A percentile compares a stretch with the other conserved stretches of the same genome.
These are phyloP conservation scores for Trichoderma pleuroti DNA, from an alignment of 2,329 filamentous ascomycete genomes.

Conservation along the genomic window DNA sequence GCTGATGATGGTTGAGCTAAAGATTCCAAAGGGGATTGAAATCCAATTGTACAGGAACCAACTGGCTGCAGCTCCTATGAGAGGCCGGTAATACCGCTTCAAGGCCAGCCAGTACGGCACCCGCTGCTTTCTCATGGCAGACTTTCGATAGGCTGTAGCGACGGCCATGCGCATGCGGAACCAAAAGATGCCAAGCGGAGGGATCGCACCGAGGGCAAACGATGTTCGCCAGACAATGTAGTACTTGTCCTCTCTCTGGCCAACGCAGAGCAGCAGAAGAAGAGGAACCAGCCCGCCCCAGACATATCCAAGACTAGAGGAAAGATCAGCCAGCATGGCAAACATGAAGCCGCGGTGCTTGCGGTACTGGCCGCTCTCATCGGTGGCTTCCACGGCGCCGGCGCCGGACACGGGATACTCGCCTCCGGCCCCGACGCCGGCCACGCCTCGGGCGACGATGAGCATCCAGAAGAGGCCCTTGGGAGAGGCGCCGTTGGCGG, in stretches of 20 bases:
- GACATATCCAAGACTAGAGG: constrained; percentile 49
- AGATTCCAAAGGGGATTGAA: constrained; percentile 53
- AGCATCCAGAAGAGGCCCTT: constrained; percentile 51
- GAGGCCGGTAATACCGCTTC: constrained; percentile 46
- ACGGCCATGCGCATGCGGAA: constrained; percentile 51
- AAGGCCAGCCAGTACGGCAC: constrained; percentile 46
- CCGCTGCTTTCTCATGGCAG: constrained; percentile 43
- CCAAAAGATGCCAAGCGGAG: constrained; percentile 49
- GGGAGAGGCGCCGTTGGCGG: constrained; percentile 37
- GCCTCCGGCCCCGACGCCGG: constrained; percentile 43
- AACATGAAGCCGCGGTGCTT: constrained; percentile 54
- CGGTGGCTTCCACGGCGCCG: constrained; percentile 51
- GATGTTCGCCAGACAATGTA: constrained; percentile 48
- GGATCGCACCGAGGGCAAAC: constrained; percentile 48
- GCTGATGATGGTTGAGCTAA: constrained; percentile 50
- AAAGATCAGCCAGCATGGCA: constrained; percentile 51
- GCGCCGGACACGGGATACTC: constrained; percentile 52
- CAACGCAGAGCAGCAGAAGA: constrained; percentile 48
- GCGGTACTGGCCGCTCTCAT: constrained; percentile 44
- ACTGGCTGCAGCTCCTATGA: constrained; percentile 45
- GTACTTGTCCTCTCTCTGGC: constrained; percentile 40
- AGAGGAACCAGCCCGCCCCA: constrained; percentile 48
- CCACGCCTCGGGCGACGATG: constrained; percentile 40
- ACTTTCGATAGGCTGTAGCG: constrained; percentile 47
- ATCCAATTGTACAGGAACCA: constrained; percentile 57